These are phyloP conservation scores for Gentiana straminea DNA, from an alignment of 257 asterid species.

Conservation along the genomic window DNA sequence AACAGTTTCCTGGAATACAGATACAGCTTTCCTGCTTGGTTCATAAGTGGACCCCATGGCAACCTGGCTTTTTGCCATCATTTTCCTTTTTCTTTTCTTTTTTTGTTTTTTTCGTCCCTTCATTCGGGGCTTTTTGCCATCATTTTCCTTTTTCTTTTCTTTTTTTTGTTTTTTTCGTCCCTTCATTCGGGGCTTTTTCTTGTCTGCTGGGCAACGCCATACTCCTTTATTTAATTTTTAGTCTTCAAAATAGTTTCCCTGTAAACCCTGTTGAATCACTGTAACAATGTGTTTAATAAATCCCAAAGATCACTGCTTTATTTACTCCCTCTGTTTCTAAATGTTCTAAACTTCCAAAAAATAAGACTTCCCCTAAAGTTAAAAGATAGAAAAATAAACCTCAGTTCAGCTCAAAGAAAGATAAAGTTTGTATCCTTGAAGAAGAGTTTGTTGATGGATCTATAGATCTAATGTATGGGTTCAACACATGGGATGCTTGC, in stretches of 20 bases:
- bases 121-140: slow-evolving; percentile 8
- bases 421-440: slow-evolving; percentile 3
- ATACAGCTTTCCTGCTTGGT: slow-evolving; percentile 4
- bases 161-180: slow-evolving; percentile 11
- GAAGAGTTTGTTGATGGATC: slow-evolving; percentile 26
- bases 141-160: background rate
- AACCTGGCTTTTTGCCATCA: slow-evolving; percentile 19
- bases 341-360: slow-evolving; percentile 5
- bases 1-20: background rate
- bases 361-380: slow-evolving; percentile 5
- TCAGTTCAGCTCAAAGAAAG: background rate
- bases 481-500: slow-evolving; percentile 24
- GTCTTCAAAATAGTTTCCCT: no score
- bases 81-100: background rate
- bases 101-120: slow-evolving; percentile 11
- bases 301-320: background rate
- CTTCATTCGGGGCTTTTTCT: background rate
- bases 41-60: slow-evolving; percentile 20
- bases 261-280: background rate
- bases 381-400: slow-evolving; percentile 5
- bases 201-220: slow-evolving; percentile 5
- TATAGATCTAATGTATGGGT: slow-evolving; percentile 32
- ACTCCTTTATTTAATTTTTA: background rate
- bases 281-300: background rate
- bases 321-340: slow-evolving; percentile 9